Evolutionary conservation across 805 yeast genomes (phyloP).

Genomic region (Wickerhamiella brachini): DNA sequence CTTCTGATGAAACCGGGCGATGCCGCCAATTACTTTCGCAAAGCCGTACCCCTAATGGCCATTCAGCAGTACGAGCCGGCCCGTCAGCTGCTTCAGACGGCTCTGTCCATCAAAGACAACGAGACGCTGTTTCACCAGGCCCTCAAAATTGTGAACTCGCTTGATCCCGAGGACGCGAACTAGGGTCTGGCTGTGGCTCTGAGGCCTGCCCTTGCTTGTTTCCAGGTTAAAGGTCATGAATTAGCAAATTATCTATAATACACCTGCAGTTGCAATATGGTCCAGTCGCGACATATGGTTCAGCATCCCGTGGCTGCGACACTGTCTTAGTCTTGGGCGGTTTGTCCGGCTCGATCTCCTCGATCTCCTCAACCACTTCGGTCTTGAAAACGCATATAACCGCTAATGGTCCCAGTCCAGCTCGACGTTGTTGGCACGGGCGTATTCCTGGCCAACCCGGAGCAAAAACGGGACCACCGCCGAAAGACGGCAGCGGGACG

Average conservation of each 20-base stretch:
- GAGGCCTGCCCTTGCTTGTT: too few species aligned
- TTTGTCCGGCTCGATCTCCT: too few species aligned
- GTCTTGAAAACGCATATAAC: too few species aligned
- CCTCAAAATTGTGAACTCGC: slow-evolving; percentile 8
- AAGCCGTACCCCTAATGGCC: slow-evolving; percentile 20
- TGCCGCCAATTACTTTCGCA: slow-evolving; percentile 24
- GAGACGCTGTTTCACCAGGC: slow-evolving; percentile 15
- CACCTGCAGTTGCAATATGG: too few species aligned
- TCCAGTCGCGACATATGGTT: too few species aligned
- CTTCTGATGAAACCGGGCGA: slow-evolving; percentile 22
- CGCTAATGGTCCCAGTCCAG: background rate
- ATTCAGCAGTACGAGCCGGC: slow-evolving; percentile 20
- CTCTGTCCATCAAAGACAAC: slow-evolving; percentile 14
- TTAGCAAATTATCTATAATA: too few species aligned
- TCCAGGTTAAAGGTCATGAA: too few species aligned
- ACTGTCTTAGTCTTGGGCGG: too few species aligned
- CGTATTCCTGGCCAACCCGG: background rate
- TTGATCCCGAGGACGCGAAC: background rate
- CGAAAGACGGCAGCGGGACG: background rate
- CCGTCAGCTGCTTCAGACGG: slow-evolving; percentile 15
- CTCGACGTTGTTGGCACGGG: background rate
- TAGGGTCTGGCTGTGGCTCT: too few species aligned
- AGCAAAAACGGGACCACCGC: background rate
- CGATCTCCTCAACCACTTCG: too few species aligned
- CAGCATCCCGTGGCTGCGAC: too few species aligned